Conservation (phyloP, 805 yeast genomes). For the Kodamaea sagamina region DNA sequence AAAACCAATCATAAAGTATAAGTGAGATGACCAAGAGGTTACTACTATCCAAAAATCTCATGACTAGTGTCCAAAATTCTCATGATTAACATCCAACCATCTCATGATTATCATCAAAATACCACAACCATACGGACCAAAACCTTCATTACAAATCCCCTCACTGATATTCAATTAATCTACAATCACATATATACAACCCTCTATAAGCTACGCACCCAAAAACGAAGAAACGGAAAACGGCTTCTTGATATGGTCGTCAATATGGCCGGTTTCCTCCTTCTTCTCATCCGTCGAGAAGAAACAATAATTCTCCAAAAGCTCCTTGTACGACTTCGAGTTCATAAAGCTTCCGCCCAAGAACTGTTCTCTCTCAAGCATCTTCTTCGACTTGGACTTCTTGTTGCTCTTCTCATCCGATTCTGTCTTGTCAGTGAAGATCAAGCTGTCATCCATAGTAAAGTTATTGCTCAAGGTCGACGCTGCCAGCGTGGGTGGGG, state of each 20-base stretch:
- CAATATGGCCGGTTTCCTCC: constrained; percentile 12
- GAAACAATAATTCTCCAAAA: constrained; percentile 63
- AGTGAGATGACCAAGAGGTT: no score
- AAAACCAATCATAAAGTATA: no score
- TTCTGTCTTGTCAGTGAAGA: no score
- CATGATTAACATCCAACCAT: no score
- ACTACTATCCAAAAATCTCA: no score
- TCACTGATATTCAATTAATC: no score
- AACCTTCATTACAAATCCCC: no score
- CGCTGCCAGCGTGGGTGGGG: constrained; percentile 12
- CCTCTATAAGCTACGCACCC: constrained; percentile 4
- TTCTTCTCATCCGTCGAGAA: constrained; percentile 15
- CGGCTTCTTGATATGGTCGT: constrained; percentile 5
- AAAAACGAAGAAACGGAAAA: constrained; percentile 13
- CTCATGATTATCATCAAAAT: no score
- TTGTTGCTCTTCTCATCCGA: neutral
- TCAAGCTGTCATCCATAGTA: neutral
- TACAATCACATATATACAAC: no score
- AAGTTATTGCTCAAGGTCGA: constrained; percentile 8
- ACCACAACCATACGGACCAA: no score
- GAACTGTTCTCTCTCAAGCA: constrained; percentile 2
- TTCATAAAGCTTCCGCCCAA: constrained; percentile 26
- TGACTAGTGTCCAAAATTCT: no score
- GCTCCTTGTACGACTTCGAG: constrained; percentile 56
- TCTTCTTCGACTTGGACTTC: neutral